Base-by-base conservation (phyloP, 2,329 filamentous ascomycete genomes). In the Diplocarpon mali region DNA sequence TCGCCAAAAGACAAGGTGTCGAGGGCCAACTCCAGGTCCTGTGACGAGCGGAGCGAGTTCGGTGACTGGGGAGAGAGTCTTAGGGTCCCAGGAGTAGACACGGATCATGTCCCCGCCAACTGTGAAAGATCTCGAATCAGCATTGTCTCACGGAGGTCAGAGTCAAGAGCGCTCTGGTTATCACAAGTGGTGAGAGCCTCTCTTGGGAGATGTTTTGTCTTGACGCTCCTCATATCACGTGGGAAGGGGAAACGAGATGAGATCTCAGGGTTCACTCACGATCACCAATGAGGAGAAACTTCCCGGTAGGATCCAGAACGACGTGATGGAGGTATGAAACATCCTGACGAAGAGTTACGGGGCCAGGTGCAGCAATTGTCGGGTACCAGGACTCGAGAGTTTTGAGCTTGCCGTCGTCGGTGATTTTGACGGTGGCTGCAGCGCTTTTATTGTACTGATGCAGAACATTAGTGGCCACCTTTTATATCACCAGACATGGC, bases 231-330 rank as follows among this genome's bases (percentile, higher is more conserved):
- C 7, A 24, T 24, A 24, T 24, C 20, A 24, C 20, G 7, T 7
- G 20, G 4, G 3, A 7, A 7, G 20, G 20, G 3, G 20, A 24
- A 24, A 24, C 20, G 20, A 24, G 20, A 4, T 4, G 20, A 24
- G 20, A 24, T 3, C 3, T 3, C 20, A 24, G 20, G 20, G 20
- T 4, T 4, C 4, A 24, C 20, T 24, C 7, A 24, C 20, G 64
- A 40, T 75, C 72, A 0, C 69, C 68, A 32, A 68, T 64, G 17
- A 75, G 47, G 7, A 73, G 48, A 54, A 64, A 74, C 13, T 63
- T 50, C 3, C 63, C 64, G 1, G 68, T 69, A 0, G 71, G 72
- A 50, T 75, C 71, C 16, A 72, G 55, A 44, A 73, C 57, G 16
- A 68, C 64, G 48, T 71, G 59, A 52, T 75, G 72, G 0, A 70